These are phyloP conservation scores for Coniella vitis DNA, from an alignment of 2,329 filamentous ascomycete species.

Conservation along the genomic window DNA sequence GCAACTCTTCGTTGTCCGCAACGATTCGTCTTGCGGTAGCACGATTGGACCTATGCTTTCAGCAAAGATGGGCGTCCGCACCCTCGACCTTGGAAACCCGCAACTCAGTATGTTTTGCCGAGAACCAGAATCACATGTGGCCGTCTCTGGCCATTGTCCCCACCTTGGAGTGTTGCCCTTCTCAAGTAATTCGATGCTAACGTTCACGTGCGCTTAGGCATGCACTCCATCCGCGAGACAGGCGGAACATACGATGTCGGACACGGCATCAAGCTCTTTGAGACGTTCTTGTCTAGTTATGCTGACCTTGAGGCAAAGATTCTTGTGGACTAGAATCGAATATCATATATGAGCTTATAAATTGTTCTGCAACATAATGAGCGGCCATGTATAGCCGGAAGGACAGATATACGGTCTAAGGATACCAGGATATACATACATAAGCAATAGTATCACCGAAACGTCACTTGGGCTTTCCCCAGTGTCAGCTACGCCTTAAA, in stretches of 20 bases:
- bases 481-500: not conserved
- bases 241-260: conserved; percentile 83
- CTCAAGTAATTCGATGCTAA: not conserved
- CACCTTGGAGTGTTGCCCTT: too few species aligned
- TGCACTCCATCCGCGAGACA: conserved; percentile 96
- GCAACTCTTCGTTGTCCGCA: conserved; percentile 92
- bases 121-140: too few species aligned
- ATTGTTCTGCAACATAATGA: too few species aligned
- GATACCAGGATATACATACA: too few species aligned
- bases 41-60: conserved; percentile 97
- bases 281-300: conserved; percentile 79
- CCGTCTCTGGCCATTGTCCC: too few species aligned
- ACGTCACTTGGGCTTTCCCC: too few species aligned
- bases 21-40: conserved; percentile 89
- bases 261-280: conserved; percentile 78
- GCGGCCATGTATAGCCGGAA: too few species aligned
- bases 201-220: conserved; percentile 36
- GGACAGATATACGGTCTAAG: too few species aligned
- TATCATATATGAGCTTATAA: too few species aligned
- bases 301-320: conserved; percentile 78
- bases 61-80: conserved; percentile 77
- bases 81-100: conserved; percentile 86
- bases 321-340: conserved; percentile 59
- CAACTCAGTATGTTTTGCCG: conserved; percentile 52
- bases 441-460: too few species aligned